Conservation (phyloP, 371 early-diverging fungal species). For the Nematocida displodere region DNA sequence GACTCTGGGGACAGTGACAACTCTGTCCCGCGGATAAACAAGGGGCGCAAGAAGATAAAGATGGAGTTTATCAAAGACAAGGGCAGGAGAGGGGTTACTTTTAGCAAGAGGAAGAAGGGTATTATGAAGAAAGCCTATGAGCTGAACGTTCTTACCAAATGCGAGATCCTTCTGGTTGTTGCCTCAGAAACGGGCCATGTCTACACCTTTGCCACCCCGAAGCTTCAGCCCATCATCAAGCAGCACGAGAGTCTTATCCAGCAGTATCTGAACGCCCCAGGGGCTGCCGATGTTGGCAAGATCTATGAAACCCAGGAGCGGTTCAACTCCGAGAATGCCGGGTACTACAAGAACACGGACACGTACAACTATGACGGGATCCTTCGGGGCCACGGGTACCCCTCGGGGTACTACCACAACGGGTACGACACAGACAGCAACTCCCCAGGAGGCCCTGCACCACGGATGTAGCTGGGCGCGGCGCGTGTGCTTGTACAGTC, state of each 20-base stretch:
- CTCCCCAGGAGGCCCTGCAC: not conserved
- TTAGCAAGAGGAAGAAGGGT: slow-evolving; percentile 92
- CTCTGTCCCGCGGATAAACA: not conserved
- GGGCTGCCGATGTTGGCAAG: slow-evolving; percentile 19
- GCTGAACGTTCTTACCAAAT: slow-evolving; percentile 84
- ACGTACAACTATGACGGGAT: slow-evolving; percentile 48
- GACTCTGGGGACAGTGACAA: slow-evolving; percentile 46
- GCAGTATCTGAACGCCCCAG: slow-evolving; percentile 72
- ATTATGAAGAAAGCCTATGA: slow-evolving; percentile 98
- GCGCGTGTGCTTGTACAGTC: no score
- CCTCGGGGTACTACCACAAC: slow-evolving; percentile 45
- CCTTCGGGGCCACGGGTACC: slow-evolving; percentile 11
- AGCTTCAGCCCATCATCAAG: slow-evolving; percentile 83
- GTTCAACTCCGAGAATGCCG: slow-evolving; percentile 10
- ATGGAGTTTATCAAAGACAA: slow-evolving; percentile 91
- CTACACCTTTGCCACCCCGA: slow-evolving; percentile 90
- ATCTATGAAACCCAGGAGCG: slow-evolving; percentile 49
- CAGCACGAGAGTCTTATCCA: slow-evolving; percentile 84
- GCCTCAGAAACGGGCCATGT: slow-evolving; percentile 87
- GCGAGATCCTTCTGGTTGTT: slow-evolving; percentile 86
- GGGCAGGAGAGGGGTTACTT: slow-evolving; percentile 85
- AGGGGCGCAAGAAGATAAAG: slow-evolving; percentile 77
- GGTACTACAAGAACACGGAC: slow-evolving; percentile 24
- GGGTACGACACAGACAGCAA: slow-evolving; percentile 47
- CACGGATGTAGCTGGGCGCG: not conserved